Evolutionary conservation across 2,329 filamentous ascomycete genomes (phyloP).

Genomic region (Aspergillus aculeatinus): DNA sequence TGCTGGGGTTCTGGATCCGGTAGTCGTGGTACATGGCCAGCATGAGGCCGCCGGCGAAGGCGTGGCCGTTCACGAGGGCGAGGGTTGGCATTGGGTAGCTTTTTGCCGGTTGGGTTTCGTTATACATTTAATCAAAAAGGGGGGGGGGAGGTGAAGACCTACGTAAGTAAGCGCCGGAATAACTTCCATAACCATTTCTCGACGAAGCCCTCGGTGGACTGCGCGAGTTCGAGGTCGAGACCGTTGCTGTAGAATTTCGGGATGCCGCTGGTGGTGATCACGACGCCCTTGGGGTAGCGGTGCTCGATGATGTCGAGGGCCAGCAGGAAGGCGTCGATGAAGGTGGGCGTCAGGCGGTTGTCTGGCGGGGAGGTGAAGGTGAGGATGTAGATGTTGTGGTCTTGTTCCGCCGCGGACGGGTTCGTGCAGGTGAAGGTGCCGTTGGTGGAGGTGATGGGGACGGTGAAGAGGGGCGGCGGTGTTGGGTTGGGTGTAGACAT

Average conservation of each 20-base stretch:
- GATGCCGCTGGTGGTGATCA: conserved; percentile 74
- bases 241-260: conserved; percentile 82
- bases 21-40: conserved; percentile 81
- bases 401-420: conserved; percentile 48
- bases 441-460: conserved; percentile 56
- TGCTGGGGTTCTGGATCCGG: conserved; percentile 68
- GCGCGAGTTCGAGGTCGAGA: conserved; percentile 71
- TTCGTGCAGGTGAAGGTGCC: conserved; percentile 64
- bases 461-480: conserved; percentile 53
- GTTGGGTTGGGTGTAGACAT: not conserved
- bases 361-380: conserved; percentile 70
- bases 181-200: conserved; percentile 61
- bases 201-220: conserved; percentile 61
- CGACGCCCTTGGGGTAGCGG: conserved; percentile 66
- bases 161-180: conserved; percentile 64
- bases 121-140: too few species aligned
- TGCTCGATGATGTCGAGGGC: conserved; percentile 75
- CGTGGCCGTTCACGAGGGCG: conserved; percentile 75
- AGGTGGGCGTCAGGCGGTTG: conserved; percentile 70
- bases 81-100: conserved; percentile 79
- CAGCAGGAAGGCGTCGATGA: conserved; percentile 65
- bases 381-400: conserved; percentile 64
- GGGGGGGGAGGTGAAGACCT: conserved; percentile 23
- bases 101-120: not conserved
- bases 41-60: conserved; percentile 81